Evolutionary conservation across 2,329 filamentous ascomycete genomes (phyloP), one percentile per base, ranked within the genome.

Genomic region (Daldinia sp.): DNA sequence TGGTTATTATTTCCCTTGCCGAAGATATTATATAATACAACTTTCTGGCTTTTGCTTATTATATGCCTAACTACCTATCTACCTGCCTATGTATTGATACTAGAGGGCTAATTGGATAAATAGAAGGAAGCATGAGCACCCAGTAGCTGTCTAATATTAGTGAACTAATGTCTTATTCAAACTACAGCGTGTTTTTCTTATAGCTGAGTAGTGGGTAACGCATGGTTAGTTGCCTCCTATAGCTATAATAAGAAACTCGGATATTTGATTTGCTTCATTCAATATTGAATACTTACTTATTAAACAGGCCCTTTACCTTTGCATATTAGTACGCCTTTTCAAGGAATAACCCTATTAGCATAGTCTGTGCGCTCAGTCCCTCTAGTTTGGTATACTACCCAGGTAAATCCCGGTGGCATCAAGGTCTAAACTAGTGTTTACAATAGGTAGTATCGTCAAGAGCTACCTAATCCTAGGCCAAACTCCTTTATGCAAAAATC

Each of bases 401-500:
- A 51, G 46, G 23, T 51, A 15, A 51, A 33, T 4, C 28, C 33
- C 26, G 15, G 26, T 15, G 46, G 15, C 15, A 51, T 51, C 26
- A 51, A 51, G 15, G 26, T 51, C 33, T 15, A 30, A 51, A 51
- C 28, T 51, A 51, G 26, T 33, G 46, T 30, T 51, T 33, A 18
- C 7, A 18, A 51, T 12, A 18, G 15, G 15, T 30, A 3, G 26
- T 51, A 51, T 51, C 46, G 46, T 51, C 46, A 10, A 18, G 13
- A 33, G 15, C 26, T 23, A 23, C 20, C 20, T 18, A 33, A 18
- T 51, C 26, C 46, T 7, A 51, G 46, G 18, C 15, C n/a, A 51
- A 33, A 9, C 26, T 33, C 26, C 9, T 51, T 33, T 7, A 51
- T 51, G 46, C 28, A 15, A 51, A 51, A 26, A 51, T 51, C 26